Base-by-base conservation (phyloP, 192 early-diverging fungal genomes). In the Linnemannia hyalina region DNA sequence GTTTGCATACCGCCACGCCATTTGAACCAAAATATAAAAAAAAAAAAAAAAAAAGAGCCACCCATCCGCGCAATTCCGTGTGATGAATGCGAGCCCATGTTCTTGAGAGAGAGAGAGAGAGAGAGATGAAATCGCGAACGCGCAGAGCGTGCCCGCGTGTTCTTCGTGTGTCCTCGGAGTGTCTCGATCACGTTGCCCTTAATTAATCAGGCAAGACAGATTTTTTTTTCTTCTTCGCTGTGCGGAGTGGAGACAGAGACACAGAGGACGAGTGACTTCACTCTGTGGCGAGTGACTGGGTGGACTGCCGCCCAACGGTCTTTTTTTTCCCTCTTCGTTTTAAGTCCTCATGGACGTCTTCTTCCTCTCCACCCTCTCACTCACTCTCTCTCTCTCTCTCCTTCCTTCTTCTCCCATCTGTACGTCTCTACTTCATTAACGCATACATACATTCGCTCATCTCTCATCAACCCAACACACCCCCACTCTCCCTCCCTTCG, bases 201-300 rank as follows among this genome's bases (percentile, higher is more conserved):
- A 65, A 77, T n/a, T 32, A 18, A 42, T 52, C 49, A 52, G 49
- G 76, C 46, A 46, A 46, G 74, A 75, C 38, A 16, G 52, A 75
- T 22, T 75, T 65, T 60, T 77, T 57, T 52, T 77, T 65, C 54
- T 32, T 42, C 26, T 63, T 68, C 54, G 46, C 76, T 35, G 29
- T 40, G 54, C 76, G 57, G 26, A 29, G 60, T 65, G 29, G 49
- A 52, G 16, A 52, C 49, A 9, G 60, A 29, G n/a, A 22, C 26
- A 29, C 9, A 18, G 55, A 57, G 13, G 7, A 35, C 35, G 60
- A 26, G 11, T 29, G 29, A 65, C n/a, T n/a, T 57, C 23, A 32
- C 60, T 26, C 13, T 29, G 10, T 65, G 60, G 26, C 60, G 9
- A 29, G 8, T 40, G 38, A 40, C n/a, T 29, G 57, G 26, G 23